Base-by-base conservation (phyloP, 78 protist species). In the Dictyostelium intermedium region DNA sequence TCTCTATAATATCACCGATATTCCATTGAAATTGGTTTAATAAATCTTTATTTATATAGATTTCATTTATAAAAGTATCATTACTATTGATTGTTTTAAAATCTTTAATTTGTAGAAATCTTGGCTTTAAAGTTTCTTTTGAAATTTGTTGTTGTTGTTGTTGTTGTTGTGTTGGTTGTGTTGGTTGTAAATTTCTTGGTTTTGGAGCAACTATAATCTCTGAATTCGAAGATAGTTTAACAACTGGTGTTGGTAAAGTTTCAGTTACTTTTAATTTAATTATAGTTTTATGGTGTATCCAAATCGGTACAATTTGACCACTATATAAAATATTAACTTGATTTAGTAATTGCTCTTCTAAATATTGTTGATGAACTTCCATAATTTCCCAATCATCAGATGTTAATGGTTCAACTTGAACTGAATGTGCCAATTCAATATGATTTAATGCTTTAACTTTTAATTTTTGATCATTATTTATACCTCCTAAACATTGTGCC, bases 361-460 rank as follows among this genome's bases (percentile, higher is more conserved):
- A 25, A 37, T 93, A 93, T 30, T 85, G 82, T 43, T 34, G 80
- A 76, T 93, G 92, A 5, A 87, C 78, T 18, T 85, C 92, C 20
- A 93, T 47, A 34, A 93, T 87, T 79, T 93, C 96, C 96, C 96
- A 93, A 37, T 93, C 96, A 25, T 93, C 96, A 0, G 93, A 47
- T 13, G 96, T 82, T 7, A 86, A 45, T 32, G 96, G 96, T 53
- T 92, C 96, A 34, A 92, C 96, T 74, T 79, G 82, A 11, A 92
- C 80, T 1, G 92, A 79, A 6, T 37, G 37, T 6, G 91, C 96
- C 0, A 27, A 23, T 23, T n/a, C 35, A 2, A 92, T 50, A 34
- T 41, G 5, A 25, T 27, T 60, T 7, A 41, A 18, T 14, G 91
- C 87, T 27, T 39, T 60, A 13, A 82, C 47, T 6, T 45, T 23